Evolutionary conservation across 257 asterid species (phyloP), one percentile per base, ranked within the genome.

Genomic region (Nicotiana sylvestris): DNA sequence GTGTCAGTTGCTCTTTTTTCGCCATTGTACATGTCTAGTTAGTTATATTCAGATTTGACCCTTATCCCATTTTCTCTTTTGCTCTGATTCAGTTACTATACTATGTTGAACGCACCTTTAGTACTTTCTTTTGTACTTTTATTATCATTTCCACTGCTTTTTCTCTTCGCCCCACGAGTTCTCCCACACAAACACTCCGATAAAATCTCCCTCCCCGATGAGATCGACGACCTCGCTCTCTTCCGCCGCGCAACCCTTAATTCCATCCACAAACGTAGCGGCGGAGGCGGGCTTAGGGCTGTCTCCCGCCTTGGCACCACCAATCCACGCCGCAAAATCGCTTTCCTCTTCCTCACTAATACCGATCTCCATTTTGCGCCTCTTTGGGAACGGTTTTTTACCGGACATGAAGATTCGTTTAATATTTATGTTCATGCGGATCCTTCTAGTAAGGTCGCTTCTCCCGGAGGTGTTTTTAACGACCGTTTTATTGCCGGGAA

Each of bases 351-450:
- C 78, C 90, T 93, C 33, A 93, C 97, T 55, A 90, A 93, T 81
- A 81, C 95, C 18, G 90, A 88, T 69, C 92, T 93, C 76, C 90
- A 90, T 85, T 93, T 93, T 69, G 93, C 97, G 2, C 92, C 95
- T 0, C 86, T 93, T 1, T 93, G 97, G 97, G 87, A 93, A 43
- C 83, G 37, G 18, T 93, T 93, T 87, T 93, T 93, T 85, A 15
- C 81, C 0, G 76, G 70, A 66, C 86, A 86, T 55, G 77, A 74
- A 18, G 62, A 82, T 27, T 85, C 65, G 0, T 93, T 61, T 87
- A 93, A 87, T 18, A 89, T 92, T 81, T 93, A 93, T 88, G 81
- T 93, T 53, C 97, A 93, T 85, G 93, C 92, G 11, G 97, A 93
- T 64, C 97, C 95, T 0, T 53, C 87, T 8, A 53, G 83, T 49